A percentile compares a stretch with the other conserved stretches of the same genome.
Evolutionary conservation across 2,329 filamentous ascomycete species (phyloP).

Genomic region (Fusarium cicatricum): DNA sequence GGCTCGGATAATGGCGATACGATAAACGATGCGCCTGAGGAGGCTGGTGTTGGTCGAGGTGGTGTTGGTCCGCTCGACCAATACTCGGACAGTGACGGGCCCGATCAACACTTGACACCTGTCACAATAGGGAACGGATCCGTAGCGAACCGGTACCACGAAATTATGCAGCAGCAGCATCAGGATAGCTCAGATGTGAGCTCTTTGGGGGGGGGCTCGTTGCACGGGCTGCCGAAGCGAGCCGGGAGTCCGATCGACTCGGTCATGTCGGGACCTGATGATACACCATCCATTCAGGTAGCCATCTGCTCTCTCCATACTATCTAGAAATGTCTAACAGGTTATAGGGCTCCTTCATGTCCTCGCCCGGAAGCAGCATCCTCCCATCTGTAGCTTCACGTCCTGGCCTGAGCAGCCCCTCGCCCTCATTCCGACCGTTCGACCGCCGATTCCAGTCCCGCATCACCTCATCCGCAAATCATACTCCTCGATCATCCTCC

Average conservation of each 20-base stretch:
- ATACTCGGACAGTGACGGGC: slow-evolving; percentile 22
- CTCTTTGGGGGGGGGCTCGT: slow-evolving; percentile 56
- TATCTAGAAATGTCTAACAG: slow-evolving; percentile 38
- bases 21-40: slow-evolving; percentile 35
- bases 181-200: slow-evolving; percentile 61
- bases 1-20: slow-evolving; percentile 55
- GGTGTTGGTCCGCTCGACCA: slow-evolving; percentile 20
- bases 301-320: slow-evolving; percentile 33
- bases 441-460: slow-evolving; percentile 94
- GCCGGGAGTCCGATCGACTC: slow-evolving; percentile 75
- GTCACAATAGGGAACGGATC: slow-evolving; percentile 35
- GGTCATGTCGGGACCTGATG: slow-evolving; percentile 77
- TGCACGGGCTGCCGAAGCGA: slow-evolving; percentile 61
- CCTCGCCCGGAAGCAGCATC: slow-evolving; percentile 77
- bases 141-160: slow-evolving; percentile 54
- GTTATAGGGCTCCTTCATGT: slow-evolving; percentile 66
- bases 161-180: slow-evolving; percentile 53
- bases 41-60: slow-evolving; percentile 32
- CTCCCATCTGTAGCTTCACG: slow-evolving; percentile 74
- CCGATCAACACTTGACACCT: slow-evolving; percentile 29
- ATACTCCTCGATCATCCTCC: slow-evolving; percentile 74
- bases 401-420: slow-evolving; percentile 72
- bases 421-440: slow-evolving; percentile 89
- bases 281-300: slow-evolving; percentile 85
- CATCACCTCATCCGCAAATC: slow-evolving; percentile 65